Conservation (phyloP, 2,329 filamentous ascomycete genomes). For the Madurella fahalii region DNA sequence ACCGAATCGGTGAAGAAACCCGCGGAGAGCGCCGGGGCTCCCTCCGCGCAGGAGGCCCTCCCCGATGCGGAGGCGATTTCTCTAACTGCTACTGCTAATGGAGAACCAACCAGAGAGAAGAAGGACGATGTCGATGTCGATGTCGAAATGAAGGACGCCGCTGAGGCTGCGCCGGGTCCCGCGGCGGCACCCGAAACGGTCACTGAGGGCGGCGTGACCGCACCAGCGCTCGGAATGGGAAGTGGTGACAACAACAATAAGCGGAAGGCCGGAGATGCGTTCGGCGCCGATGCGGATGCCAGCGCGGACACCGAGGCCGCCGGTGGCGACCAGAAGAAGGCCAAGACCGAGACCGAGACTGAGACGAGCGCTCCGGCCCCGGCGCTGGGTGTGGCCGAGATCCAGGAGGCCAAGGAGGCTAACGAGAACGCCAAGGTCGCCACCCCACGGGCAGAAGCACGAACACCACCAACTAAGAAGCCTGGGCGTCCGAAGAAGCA, state of each 20-base stretch:
- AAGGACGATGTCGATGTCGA: constrained; percentile 2
- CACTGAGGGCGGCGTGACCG: not conserved
- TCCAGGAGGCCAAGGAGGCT: not conserved
- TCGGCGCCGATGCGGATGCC: not conserved
- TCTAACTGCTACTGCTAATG: constrained; percentile 3
- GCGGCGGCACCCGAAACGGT: not conserved
- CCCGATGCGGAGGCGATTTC: not conserved
- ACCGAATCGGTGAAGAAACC: not conserved
- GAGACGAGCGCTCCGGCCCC: too few relatives aligned
- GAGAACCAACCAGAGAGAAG: not conserved
- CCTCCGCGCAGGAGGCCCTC: too few relatives aligned
- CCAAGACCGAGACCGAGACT: not conserved
- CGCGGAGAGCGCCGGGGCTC: not conserved
- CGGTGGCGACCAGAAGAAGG: not conserved
- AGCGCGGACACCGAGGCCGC: not conserved
- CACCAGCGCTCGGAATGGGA: not conserved
- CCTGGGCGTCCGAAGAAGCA: constrained; percentile 35
- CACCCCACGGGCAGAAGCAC: constrained; percentile 6
- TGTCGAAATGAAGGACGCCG: constrained; percentile 20
- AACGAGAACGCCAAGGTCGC: constrained; percentile 10
- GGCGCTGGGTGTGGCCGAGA: not conserved
- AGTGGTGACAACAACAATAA: constrained; percentile 1
- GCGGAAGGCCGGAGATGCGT: constrained; percentile 11
- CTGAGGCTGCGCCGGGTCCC: not conserved
- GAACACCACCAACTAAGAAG: constrained; percentile 28